phyloP scores from a whole-genome alignment of 495 filamentous ascomycete species.

The Platismatia glauca region DNA sequence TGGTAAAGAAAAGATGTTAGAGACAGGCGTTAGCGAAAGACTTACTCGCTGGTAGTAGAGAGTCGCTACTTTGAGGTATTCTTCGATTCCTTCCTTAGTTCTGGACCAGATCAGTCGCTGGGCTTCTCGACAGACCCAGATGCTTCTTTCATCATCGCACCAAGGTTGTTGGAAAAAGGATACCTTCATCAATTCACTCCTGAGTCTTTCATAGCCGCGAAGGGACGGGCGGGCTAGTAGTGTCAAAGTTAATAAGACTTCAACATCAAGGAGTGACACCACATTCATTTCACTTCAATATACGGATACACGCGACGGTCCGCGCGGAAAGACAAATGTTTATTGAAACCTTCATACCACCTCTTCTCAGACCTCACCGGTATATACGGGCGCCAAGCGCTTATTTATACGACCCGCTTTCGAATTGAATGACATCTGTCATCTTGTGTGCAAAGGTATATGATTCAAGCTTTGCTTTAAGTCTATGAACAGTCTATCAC shows the following conservation, averaged over 20 bases:
- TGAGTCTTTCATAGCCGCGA: not conserved
- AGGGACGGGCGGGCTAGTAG: not conserved
- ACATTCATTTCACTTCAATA: not conserved
- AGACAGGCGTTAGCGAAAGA: too few relatives aligned
- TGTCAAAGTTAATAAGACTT: not conserved
- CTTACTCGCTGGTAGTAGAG: too few relatives aligned
- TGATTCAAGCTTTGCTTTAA: not conserved
- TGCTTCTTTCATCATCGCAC: too few relatives aligned
- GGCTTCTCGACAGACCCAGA: too few relatives aligned
- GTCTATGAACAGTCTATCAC: too few relatives aligned
- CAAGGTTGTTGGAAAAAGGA: too few relatives aligned
- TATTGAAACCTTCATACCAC: not conserved
- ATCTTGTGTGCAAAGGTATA: not conserved
- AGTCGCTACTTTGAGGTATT: too few relatives aligned
- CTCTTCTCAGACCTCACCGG: not conserved
- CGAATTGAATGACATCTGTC: not conserved
- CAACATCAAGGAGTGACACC: not conserved
- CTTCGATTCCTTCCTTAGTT: too few relatives aligned
- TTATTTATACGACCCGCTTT: not conserved
- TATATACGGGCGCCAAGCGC: not conserved
- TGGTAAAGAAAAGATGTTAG: too few relatives aligned
- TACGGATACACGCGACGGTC: not conserved
- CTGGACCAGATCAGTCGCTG: too few relatives aligned
- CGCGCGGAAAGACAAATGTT: not conserved
- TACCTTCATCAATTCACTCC: not conserved